Evolutionary conservation across 1,284 basidiomycete genomes (phyloP).

Genomic region (Tylopilus sp.): DNA sequence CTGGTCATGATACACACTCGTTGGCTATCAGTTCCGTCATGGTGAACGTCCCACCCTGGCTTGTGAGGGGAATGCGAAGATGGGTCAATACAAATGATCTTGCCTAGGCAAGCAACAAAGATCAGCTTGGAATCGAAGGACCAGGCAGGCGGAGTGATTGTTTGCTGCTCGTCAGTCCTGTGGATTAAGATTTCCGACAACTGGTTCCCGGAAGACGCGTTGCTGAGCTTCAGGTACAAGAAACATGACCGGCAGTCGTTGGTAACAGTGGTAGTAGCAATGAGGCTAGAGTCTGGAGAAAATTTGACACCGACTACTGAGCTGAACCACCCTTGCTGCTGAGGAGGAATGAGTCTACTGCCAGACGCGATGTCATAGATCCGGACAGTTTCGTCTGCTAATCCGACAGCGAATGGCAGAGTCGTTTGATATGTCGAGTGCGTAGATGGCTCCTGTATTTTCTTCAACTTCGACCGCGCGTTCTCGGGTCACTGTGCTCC

Average conservation of each 20-base stretch:
- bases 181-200: background rate
- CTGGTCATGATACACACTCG: no score
- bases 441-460: background rate
- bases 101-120: background rate
- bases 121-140: background rate
- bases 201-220: background rate
- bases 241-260: no score
- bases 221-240: background rate
- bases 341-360: conserved; percentile 12
- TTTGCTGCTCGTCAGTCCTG: no score
- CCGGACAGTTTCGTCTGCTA: conserved; percentile 7
- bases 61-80: no score
- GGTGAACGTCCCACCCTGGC: no score
- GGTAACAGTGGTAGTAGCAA: conserved; percentile 3
- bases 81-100: background rate
- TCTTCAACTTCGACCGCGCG: background rate
- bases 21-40: no score
- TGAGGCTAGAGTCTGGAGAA: conserved; percentile 15
- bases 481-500: background rate
- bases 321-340: conserved; percentile 8
- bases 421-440: conserved; percentile 12
- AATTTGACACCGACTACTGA: conserved; percentile 16
- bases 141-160: background rate
- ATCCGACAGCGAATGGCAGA: conserved; percentile 16
- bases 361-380: conserved; percentile 16